Evolutionary conservation across 257 asterid genomes (phyloP).

Genomic region (Echium plantagineum): DNA sequence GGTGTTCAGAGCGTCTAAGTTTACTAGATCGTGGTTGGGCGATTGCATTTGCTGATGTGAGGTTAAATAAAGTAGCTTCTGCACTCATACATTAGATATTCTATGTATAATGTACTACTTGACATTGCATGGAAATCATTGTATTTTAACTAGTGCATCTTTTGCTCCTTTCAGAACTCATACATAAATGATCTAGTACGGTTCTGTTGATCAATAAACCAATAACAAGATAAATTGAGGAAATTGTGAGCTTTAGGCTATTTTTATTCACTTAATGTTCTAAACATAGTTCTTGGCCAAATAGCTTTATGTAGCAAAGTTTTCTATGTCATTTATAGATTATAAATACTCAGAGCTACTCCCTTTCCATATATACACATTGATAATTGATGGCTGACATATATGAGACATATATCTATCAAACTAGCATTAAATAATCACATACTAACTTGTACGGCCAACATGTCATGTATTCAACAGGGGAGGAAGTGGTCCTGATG

Average conservation of each 20-base stretch:
- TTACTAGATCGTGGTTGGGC: slow-evolving; percentile 92
- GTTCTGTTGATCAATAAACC: no score
- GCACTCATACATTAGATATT: background rate
- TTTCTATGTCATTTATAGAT: no score
- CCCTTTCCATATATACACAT: background rate
- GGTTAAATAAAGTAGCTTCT: slow-evolving; percentile 30
- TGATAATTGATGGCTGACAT: no score
- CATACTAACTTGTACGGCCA: background rate
- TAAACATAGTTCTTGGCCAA: no score
- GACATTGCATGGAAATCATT: no score
- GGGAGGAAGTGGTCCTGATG: slow-evolving; percentile 75
- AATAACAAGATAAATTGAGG: no score
- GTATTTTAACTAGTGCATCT: no score
- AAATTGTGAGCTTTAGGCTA: no score
- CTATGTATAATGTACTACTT: background rate
- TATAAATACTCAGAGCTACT: no score
- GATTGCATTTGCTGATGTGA: slow-evolving; percentile 87
- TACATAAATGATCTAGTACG: no score
- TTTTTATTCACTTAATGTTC: no score
- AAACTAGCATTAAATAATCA: background rate
- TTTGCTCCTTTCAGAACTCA: no score
- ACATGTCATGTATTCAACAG: slow-evolving; percentile 21
- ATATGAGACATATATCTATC: background rate
- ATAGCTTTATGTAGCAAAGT: background rate
- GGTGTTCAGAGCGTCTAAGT: slow-evolving; percentile 81